These are phyloP conservation scores for Zanthoxylum bungeanum DNA, from an alignment of 345 rosid species.

Conservation along the genomic window DNA sequence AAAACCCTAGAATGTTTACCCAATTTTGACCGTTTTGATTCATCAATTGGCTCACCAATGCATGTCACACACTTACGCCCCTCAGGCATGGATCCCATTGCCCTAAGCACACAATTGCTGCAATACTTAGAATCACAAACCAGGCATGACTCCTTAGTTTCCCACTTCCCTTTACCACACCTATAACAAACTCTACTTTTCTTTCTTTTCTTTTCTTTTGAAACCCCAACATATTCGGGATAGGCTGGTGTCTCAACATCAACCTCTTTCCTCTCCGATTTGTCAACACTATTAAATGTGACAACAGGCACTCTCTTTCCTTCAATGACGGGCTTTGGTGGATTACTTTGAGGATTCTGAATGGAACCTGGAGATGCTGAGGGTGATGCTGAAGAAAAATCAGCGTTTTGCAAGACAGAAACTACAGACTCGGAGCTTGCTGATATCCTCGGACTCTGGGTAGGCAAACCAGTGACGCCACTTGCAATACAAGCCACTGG, in stretches of 20 bases:
- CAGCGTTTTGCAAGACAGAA: constrained; percentile 85
- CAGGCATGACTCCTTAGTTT: constrained; percentile 81
- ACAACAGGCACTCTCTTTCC: constrained; percentile 63
- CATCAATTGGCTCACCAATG: constrained; percentile 79
- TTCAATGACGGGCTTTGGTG: constrained; percentile 36
- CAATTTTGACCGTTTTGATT: constrained; percentile 66
- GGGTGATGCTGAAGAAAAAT: constrained; percentile 80
- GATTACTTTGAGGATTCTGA: constrained; percentile 34
- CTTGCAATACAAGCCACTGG: constrained; percentile 72
- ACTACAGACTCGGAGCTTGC: constrained; percentile 92
- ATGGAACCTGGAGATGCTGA: constrained; percentile 74
- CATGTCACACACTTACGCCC: constrained; percentile 96
- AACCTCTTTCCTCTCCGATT: constrained; percentile 45
- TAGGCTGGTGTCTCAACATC: constrained; percentile 44
- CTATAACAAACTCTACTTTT: constrained; percentile 64
- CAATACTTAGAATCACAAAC: constrained; percentile 94
- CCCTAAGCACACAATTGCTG: constrained; percentile 89
- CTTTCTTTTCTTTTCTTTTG: constrained; percentile 59
- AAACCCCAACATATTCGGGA: constrained; percentile 55
- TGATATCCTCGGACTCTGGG: constrained; percentile 74
- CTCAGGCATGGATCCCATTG: constrained; percentile 99
- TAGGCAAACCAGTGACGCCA: constrained; percentile 53
- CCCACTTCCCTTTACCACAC: constrained; percentile 96
- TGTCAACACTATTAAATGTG: constrained; percentile 61
- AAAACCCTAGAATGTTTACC: constrained; percentile 79